Base-by-base conservation (phyloP, 2,329 filamentous ascomycete genomes). In the Neoascochyta sp. region DNA sequence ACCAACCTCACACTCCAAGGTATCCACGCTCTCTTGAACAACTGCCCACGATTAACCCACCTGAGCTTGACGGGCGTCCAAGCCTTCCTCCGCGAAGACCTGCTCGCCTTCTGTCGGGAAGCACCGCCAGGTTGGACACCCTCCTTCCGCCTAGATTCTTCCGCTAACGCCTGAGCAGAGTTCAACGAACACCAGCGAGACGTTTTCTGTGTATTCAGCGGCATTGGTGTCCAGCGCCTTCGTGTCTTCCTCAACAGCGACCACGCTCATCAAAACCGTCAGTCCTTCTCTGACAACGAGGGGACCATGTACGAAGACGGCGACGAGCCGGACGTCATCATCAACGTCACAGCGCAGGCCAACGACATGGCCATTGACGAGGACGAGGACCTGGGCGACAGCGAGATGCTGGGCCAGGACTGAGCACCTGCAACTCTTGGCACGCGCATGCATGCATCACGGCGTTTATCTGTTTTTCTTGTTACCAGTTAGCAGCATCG, bases 141-240 rank as follows among this genome's bases (percentile, higher is more conserved):
- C 7, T 20, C 18, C 10, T 20, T 10, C 7, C n/a, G n/a, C n/a
- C 5, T 11, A 4, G 17, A 7, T 16, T 4, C 18, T 10, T 10
- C 13, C 16, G n/a, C 32, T 33, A 15, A 36, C 18, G 6, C 33
- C n/a, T 20, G 10, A 20, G 0, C 9, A 80, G 92, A 96, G 63
- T 98, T 98, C 60, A 96, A 89, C 11, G 84, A 90, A 25, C 88
- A 95, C 56, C 92, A 98, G 62, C 80, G 92, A 41, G 83, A 90
- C 29, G 87, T 96, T 6, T 98, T 98, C 60, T 98, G 92, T 56
- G 92, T 98, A 31, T 98, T 98, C 63, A 95, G 89, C 2, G 90
- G 92, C 5, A 75, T 78, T 15, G 89, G 89, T 32, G 90, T 98
- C 2, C 70, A 71, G 22, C 76, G 78, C 22, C 76, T 98, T 15